Percentiles rank a stretch among this genome's conserved stretches.
Conservation (phyloP, 202 grass and related monocot species). For the Carex arenaria region DNA sequence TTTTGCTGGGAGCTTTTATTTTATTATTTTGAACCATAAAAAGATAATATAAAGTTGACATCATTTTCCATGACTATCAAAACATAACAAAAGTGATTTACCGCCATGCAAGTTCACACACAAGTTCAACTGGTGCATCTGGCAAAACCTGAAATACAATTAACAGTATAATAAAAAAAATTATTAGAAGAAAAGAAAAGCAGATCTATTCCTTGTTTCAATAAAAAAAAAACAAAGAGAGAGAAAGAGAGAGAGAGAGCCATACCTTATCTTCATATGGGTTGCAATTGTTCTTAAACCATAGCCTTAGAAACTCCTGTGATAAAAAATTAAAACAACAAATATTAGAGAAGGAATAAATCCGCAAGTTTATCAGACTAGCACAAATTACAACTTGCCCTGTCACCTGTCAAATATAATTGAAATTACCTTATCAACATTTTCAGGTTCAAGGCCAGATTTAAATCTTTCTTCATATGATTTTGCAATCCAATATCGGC, state of each 20-base stretch:
- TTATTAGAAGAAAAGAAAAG: background rate
- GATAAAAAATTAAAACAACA: constrained; percentile 9
- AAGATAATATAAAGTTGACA: background rate
- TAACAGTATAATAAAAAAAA: constrained; percentile 9
- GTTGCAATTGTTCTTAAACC: constrained; percentile 98
- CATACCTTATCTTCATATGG: constrained; percentile 83
- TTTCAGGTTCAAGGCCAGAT: constrained; percentile 84
- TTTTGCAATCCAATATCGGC: constrained; percentile 94
- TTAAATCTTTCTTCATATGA: constrained; percentile 79
- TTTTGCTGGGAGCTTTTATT: background rate
- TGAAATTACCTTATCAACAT: constrained; percentile 85
- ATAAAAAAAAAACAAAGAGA: background rate
- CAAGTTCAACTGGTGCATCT: constrained; percentile 79
- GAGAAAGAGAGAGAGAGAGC: background rate
- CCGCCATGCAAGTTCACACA: constrained; percentile 86
- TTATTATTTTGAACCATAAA: background rate
- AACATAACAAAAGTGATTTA: constrained; percentile 32
- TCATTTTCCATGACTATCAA: background rate
- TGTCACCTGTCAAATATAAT: background rate
- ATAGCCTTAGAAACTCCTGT: constrained; percentile 89
- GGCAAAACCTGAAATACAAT: constrained; percentile 64
- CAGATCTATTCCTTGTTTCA: background rate
- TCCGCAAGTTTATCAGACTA: background rate
- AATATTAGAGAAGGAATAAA: background rate
- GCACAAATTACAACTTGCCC: background rate